These are phyloP conservation scores for Ogataea corticis DNA, from an alignment of 805 yeast genomes.

Conservation along the genomic window DNA sequence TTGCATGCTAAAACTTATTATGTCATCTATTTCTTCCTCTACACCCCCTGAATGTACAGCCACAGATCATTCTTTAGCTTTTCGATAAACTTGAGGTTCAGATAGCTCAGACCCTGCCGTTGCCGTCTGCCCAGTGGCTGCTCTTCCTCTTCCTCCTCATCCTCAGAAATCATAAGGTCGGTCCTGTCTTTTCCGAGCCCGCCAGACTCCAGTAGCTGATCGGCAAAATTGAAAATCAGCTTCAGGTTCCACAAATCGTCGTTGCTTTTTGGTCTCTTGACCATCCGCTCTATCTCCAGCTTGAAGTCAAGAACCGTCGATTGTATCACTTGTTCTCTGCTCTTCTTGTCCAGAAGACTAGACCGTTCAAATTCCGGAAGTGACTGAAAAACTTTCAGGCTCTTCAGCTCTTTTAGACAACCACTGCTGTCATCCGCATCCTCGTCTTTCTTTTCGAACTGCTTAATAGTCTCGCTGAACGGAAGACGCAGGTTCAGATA, in stretches of 20 bases:
- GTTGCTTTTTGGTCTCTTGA: slow-evolving; percentile 38
- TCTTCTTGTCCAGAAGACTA: slow-evolving; percentile 14
- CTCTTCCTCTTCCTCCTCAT: slow-evolving; percentile 1
- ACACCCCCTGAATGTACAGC: slow-evolving; percentile 14
- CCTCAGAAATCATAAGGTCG: slow-evolving; percentile 12
- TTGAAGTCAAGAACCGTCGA: slow-evolving; percentile 56
- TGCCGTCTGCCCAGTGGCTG: slow-evolving; percentile 18
- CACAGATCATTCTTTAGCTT: slow-evolving; percentile 44
- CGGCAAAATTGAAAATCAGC: slow-evolving; percentile 61
- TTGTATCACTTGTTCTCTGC: slow-evolving; percentile 26
- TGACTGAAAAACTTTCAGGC: slow-evolving; percentile 20
- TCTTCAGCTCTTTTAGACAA: slow-evolving; percentile 16
- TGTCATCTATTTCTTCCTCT: background rate
- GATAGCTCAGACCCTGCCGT: slow-evolving; percentile 36
- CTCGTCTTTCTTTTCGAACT: slow-evolving; percentile 8
- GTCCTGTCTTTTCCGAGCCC: background rate
- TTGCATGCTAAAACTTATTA: too few species aligned
- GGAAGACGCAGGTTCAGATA: slow-evolving; percentile 34
- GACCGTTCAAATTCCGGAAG: slow-evolving; percentile 26
- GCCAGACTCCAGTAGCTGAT: slow-evolving; percentile 28
- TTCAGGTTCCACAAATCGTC: slow-evolving; percentile 68
- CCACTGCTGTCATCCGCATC: background rate
- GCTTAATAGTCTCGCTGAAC: slow-evolving; percentile 17
- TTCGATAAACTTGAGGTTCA: slow-evolving; percentile 54
- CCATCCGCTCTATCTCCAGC: slow-evolving; percentile 48